A percentile compares a stretch with the other conserved stretches of the same genome.
Evolutionary conservation across 179 eudicot species (phyloP).

Genomic region (Gypsophila paniculata): DNA sequence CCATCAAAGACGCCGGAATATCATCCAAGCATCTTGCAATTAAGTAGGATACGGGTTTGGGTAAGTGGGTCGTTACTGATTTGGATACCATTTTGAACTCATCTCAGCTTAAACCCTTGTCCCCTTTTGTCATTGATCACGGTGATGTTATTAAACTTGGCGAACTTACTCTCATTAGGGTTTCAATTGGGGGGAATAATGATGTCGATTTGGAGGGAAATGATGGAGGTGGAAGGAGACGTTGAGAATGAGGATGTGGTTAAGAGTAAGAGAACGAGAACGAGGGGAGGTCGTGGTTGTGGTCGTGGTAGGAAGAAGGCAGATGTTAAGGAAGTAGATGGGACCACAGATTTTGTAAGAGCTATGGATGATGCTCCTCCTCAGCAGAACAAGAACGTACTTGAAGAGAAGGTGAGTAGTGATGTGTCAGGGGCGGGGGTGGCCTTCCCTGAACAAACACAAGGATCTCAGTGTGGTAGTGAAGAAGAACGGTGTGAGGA

Average conservation of each 20-base stretch:
- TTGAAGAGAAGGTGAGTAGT: neutral
- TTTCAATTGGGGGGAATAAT: slow-evolving; percentile 25
- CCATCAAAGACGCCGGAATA: slow-evolving; percentile 70
- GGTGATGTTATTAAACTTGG: slow-evolving; percentile 64
- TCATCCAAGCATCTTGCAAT: slow-evolving; percentile 66
- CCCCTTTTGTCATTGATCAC: slow-evolving; percentile 32
- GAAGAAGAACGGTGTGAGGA: neutral
- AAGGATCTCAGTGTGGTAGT: neutral
- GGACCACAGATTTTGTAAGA: neutral
- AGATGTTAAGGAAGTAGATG: slow-evolving; percentile 1
- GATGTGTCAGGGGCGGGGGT: neutral
- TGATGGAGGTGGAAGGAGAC: slow-evolving; percentile 9
- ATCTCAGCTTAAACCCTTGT: slow-evolving; percentile 26
- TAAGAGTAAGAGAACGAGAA: neutral
- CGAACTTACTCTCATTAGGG: slow-evolving; percentile 52
- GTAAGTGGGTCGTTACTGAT: slow-evolving; percentile 53
- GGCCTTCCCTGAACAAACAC: neutral
- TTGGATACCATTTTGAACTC: slow-evolving; percentile 55
- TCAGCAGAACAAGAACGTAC: slow-evolving; percentile 10
- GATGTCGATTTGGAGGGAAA: slow-evolving; percentile 14
- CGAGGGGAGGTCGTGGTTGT: neutral
- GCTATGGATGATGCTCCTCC: slow-evolving; percentile 11
- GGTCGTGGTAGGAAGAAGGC: neutral
- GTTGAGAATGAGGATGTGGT: neutral
- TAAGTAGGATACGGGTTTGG: slow-evolving; percentile 28